Base-by-base conservation (phyloP, 345 rosid species). In the Microthlaspi erraticum region DNA sequence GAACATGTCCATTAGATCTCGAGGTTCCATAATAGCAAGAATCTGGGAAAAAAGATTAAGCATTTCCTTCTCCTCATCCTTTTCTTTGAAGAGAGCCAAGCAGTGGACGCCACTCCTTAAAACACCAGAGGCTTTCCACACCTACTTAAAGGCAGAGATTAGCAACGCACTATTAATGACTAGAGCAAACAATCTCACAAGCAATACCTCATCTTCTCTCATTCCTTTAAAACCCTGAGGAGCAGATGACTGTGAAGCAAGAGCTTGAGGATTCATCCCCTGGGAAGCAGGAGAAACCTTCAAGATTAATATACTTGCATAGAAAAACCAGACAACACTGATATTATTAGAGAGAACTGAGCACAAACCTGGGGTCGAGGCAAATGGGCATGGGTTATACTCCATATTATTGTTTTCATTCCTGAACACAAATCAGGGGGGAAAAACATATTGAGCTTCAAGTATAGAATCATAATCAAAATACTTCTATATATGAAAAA, bases 1-100 rank as follows among this genome's bases (percentile, higher is more conserved):
- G 78, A 94, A 94, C 96, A 94, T 89, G 81, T 94, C 98, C 99
- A 92, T 89, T 26, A 92, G 91, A 85, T 94, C 93, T 71, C 97
- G 93, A 52, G 98, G 93, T 81, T 94, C 99, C 99, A 94, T 88
- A 55, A 94, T 89, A 55, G 86, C 87, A 79, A 94, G 83, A 82
- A 91, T 92, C 78, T 89, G 97, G 74, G 98, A 91, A 73, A 89
- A 91, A 48, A 84, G 89, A 51, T 83, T 82, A 60, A 89, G 86
- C 93, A 94, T 94, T 53, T 94, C 99, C 66, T 81, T 91, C 80
- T 91, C 99, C 81, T 94, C 99, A 14, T 94, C 99, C 82, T 92
- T 92, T 71, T 94, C 99, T 87, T 92, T 92, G 84, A 88, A 94
- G 68, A 92, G 98, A 38, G 93, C 96, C 77, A 94, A 78, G 87